These are phyloP conservation scores for Striga asiatica DNA, from an alignment of 257 asterid genomes.

Conservation along the genomic window DNA sequence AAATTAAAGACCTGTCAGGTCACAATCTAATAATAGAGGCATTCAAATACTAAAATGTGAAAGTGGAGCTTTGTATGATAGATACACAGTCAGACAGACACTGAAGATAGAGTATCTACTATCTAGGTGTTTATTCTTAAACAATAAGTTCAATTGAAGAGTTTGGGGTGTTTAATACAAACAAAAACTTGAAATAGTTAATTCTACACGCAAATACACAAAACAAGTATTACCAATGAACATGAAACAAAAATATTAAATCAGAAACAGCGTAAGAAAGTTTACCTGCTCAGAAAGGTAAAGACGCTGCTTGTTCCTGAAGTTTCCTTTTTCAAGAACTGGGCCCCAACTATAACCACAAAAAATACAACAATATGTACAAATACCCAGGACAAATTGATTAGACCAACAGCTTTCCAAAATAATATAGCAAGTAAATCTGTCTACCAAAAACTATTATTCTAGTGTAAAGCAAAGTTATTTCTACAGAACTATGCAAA, in stretches of 20 bases:
- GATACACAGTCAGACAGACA: background rate
- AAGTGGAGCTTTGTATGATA: background rate
- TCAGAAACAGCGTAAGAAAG: background rate
- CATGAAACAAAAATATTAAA: background rate
- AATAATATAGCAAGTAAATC: too few relatives aligned
- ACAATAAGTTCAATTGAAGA: background rate
- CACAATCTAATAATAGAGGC: background rate
- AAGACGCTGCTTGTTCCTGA: constrained; percentile 69
- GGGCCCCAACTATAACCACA: constrained; percentile 78
- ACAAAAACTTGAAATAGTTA: background rate
- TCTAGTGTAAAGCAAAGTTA: too few relatives aligned
- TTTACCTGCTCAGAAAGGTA: constrained; percentile 88
- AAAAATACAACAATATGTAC: background rate
- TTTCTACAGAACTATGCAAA: background rate
- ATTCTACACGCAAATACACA: background rate
- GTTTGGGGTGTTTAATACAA: background rate
- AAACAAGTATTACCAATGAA: background rate
- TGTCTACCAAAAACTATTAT: too few relatives aligned
- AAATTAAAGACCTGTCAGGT: background rate
- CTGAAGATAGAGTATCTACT: background rate
- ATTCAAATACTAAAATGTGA: background rate
- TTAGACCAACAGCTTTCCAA: background rate
- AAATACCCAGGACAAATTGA: background rate
- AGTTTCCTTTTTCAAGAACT: constrained; percentile 50
- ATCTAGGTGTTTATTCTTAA: background rate